Evolutionary conservation across 495 filamentous ascomycete genomes (phyloP).

Genomic region (Hypoxylon trugodes): DNA sequence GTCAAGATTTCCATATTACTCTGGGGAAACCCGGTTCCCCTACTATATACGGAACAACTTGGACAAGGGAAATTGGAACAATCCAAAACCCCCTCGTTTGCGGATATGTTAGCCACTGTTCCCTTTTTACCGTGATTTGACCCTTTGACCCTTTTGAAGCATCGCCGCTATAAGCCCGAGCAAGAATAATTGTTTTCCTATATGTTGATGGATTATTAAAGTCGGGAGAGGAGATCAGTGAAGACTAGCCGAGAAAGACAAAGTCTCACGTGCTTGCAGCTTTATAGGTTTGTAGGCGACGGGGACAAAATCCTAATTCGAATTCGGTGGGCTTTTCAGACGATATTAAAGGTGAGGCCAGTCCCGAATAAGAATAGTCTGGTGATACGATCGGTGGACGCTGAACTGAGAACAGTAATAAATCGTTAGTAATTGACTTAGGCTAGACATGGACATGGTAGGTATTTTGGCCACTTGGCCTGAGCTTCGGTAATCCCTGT

Average conservation of each 20-base stretch:
- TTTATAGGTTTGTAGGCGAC: no score
- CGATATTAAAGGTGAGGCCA: constrained; percentile 14
- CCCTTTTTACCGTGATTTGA: constrained; percentile 25
- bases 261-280: constrained; percentile 28
- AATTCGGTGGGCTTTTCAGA: constrained; percentile 20
- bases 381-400: constrained; percentile 10
- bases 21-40: constrained; percentile 33
- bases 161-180: constrained; percentile 34
- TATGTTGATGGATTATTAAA: no score
- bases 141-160: constrained; percentile 11
- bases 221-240: constrained; percentile 5
- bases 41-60: neutral
- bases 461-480: constrained; percentile 11
- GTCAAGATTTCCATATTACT: neutral
- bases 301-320: constrained; percentile 21
- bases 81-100: constrained; percentile 4
- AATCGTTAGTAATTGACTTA: constrained; percentile 16
- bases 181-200: constrained; percentile 1
- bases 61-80: constrained; percentile 7
- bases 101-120: neutral
- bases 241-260: constrained; percentile 28
- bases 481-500: constrained; percentile 7
- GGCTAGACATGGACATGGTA: neutral
- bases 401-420: constrained; percentile 27
- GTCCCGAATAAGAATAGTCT: constrained; percentile 20